These are phyloP conservation scores for Tolypocladium paradoxum DNA, from an alignment of 2,329 filamentous ascomycete genomes.

Conservation along the genomic window DNA sequence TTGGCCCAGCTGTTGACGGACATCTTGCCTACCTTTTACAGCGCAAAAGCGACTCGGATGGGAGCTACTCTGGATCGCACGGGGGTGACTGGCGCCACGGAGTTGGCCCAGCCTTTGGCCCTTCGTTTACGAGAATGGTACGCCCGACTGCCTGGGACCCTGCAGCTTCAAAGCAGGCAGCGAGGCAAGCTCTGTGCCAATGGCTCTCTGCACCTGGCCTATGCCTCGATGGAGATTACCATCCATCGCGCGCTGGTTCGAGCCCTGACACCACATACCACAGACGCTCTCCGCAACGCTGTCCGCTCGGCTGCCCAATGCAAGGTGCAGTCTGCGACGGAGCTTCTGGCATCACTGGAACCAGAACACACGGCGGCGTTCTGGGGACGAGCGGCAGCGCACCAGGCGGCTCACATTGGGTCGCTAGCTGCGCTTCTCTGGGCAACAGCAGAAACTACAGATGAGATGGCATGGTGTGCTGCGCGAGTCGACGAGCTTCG, in stretches of 20 bases:
- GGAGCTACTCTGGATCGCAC: slow-evolving; percentile 20
- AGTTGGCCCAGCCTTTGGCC: slow-evolving; percentile 21
- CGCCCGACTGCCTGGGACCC: slow-evolving; percentile 29
- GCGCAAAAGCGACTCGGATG: slow-evolving; percentile 17
- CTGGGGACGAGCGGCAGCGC: slow-evolving; percentile 33
- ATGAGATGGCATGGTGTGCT: slow-evolving; percentile 28
- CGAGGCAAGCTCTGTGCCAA: slow-evolving; percentile 29
- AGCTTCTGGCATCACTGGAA: slow-evolving; percentile 28
- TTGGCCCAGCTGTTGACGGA: slow-evolving; percentile 40
- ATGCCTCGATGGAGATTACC: slow-evolving; percentile 39
- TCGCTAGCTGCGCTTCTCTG: slow-evolving; percentile 30
- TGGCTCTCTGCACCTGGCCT: slow-evolving; percentile 37
- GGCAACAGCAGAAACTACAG: slow-evolving; percentile 24
- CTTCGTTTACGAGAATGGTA: slow-evolving; percentile 31
- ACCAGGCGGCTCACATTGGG: slow-evolving; percentile 31
- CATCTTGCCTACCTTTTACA: slow-evolving; percentile 38
- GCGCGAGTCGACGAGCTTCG: slow-evolving; percentile 28
- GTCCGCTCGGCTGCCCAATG: slow-evolving; percentile 27
- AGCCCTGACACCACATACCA: slow-evolving; percentile 23
- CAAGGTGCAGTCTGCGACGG: slow-evolving; percentile 27
- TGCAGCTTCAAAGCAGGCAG: slow-evolving; percentile 32
- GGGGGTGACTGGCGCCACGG: slow-evolving; percentile 21
- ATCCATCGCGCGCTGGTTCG: slow-evolving; percentile 39
- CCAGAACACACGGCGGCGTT: slow-evolving; percentile 34
- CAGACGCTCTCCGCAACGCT: slow-evolving; percentile 17